Conservation (phyloP, 2,329 filamentous ascomycete species). For the Ambrosiella beaveri region DNA sequence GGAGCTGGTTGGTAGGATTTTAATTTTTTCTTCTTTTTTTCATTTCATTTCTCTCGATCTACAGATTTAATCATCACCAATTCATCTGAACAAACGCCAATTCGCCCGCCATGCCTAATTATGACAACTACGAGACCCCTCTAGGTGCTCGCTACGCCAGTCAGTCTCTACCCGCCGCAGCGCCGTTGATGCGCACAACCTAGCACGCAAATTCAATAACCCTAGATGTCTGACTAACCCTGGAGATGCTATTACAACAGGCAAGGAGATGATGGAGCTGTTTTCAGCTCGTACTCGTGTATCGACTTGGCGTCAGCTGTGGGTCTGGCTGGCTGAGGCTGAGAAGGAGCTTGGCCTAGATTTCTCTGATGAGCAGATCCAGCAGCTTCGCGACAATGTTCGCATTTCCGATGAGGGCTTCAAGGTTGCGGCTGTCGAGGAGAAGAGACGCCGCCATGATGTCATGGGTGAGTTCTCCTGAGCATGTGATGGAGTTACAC, state of each 20-base stretch:
- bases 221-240: background rate
- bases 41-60: background rate
- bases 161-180: background rate
- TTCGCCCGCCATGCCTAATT: slow-evolving; percentile 14
- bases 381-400: slow-evolving; percentile 58
- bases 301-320: slow-evolving; percentile 69
- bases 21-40: background rate
- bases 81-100: background rate
- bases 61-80: background rate
- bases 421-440: slow-evolving; percentile 55
- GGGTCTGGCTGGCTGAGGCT: slow-evolving; percentile 67
- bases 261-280: slow-evolving; percentile 54
- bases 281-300: slow-evolving; percentile 63
- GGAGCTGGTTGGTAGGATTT: background rate
- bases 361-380: slow-evolving; percentile 58
- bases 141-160: slow-evolving; percentile 58
- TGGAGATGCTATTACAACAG: background rate
- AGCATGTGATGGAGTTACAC: background rate
- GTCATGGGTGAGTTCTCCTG: slow-evolving; percentile 11
- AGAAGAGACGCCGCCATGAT: slow-evolving; percentile 48
- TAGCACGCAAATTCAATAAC: background rate
- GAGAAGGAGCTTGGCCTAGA: slow-evolving; percentile 64
- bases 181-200: too few species aligned
- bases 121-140: slow-evolving; percentile 40
- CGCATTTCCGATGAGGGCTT: slow-evolving; percentile 66